These are phyloP conservation scores for Monosporascus sp. DNA, from an alignment of 2,329 filamentous ascomycete genomes.

Conservation along the genomic window DNA sequence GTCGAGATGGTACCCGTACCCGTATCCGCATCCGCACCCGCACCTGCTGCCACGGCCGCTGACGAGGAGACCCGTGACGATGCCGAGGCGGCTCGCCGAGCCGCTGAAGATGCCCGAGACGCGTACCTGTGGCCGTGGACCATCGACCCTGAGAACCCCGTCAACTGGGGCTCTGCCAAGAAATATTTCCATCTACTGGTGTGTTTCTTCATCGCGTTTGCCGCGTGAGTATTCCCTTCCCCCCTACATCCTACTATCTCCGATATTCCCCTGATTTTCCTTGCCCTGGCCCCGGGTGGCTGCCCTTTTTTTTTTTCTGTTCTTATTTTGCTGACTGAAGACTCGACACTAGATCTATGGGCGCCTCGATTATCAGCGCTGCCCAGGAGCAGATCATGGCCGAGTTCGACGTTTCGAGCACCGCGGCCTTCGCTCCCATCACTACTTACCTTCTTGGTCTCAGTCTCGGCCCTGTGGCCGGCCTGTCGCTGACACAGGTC, in stretches of 20 bases:
- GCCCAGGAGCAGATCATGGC: conserved; percentile 39
- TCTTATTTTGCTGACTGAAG: not conserved
- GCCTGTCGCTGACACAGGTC: conserved; percentile 54
- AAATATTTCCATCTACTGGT: not conserved
- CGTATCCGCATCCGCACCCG: too few species aligned
- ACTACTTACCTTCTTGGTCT: conserved; percentile 57
- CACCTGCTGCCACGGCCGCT: too few species aligned
- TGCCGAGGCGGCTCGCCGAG: too few species aligned
- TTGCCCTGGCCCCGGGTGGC: too few species aligned
- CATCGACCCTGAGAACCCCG: not conserved
- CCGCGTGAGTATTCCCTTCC: not conserved
- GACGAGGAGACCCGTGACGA: too few species aligned
- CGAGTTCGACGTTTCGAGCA: conserved; percentile 50
- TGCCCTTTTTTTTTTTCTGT: not conserved
- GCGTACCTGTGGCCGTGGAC: not conserved
- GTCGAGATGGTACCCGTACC: too few species aligned
- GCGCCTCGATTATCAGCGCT: conserved; percentile 49
- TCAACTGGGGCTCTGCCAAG: not conserved
- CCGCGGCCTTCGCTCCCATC: conserved; percentile 52
- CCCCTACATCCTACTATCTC: not conserved
- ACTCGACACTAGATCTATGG: conserved; percentile 39
- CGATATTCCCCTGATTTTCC: not conserved
- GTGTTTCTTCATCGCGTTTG: not conserved
- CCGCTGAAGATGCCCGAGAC: too few species aligned
- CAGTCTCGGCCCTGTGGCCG: conserved; percentile 53